Evolutionary conservation across 768 basidiomycete species (phyloP), one percentile per base, ranked within the genome.

Genomic region (Tricholoma sp.): DNA sequence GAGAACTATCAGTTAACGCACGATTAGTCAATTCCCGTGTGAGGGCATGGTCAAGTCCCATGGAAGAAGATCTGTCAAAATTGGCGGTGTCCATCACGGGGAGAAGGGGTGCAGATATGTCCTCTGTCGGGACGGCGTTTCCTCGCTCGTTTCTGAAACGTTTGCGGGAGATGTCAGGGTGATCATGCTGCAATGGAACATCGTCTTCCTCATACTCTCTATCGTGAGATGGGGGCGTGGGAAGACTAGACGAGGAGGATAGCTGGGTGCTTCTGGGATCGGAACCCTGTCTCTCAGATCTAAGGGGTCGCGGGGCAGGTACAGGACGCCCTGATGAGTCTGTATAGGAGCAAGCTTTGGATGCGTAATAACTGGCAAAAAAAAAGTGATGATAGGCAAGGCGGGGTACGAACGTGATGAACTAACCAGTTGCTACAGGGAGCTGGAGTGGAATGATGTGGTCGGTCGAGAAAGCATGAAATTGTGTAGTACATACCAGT

Each of bases 371-470:
- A 64, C 89, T 91, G 66, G 29, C 55, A 59, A 50, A 50, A 58
- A 56, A 66, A 57, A 58, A 47, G 57, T 50, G 57, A 52, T 57
- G 57, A 45, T 43, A 12, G 34, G 35, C 29, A 53, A 29, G 19
- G 51, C 59, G 55, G 37, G 10, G 47, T 37, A 19, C 29, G 24
- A 21, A 51, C 35, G 49, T 63, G 72, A 52, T 61, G 55, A 41
- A 62, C 74, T 61, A 56, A 89, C 88, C 89, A 91, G 66, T 91
- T 91, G 69, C 87, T 88, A 66, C 89, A 91, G 5, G 88, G 88
- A 9, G 86, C 86, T 88, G 70, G 50, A 64, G 54, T 18, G 59
- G 54, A 63, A 32, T 19, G 39, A 37, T 56, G 43, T 59, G 61
- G 63, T 53, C 55, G 18, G 53, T 64, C 47, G 50, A 57, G 55